Percentiles rank a stretch among this genome's conserved stretches.
These are phyloP conservation scores for Ustilago cynodontis DNA, from an alignment of 1,284 basidiomycete genomes.

Conservation along the genomic window DNA sequence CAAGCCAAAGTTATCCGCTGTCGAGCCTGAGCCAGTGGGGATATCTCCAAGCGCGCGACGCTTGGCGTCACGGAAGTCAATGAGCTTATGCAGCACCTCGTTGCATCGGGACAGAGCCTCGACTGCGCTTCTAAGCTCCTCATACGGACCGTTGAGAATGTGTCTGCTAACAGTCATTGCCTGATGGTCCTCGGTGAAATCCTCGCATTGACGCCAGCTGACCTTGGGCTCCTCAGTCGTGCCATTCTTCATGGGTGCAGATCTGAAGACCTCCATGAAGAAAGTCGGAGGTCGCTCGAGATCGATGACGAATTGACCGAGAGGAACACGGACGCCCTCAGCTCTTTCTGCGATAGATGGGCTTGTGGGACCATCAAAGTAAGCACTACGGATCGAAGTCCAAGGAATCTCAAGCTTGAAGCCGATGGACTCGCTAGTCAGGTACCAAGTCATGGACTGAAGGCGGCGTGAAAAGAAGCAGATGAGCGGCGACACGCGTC, in stretches of 20 bases:
- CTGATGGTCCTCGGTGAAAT: slow-evolving; percentile 63
- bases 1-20: slow-evolving; percentile 46
- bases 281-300: slow-evolving; percentile 59
- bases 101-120: slow-evolving; percentile 37
- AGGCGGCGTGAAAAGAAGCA: slow-evolving; percentile 61
- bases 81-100: slow-evolving; percentile 32
- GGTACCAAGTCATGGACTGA: slow-evolving; percentile 56
- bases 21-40: slow-evolving; percentile 29
- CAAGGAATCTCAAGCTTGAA: slow-evolving; percentile 63
- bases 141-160: slow-evolving; percentile 58
- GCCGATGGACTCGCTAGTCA: slow-evolving; percentile 59
- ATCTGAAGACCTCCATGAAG: slow-evolving; percentile 64
- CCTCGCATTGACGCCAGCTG: slow-evolving; percentile 63
- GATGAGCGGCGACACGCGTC: slow-evolving; percentile 59
- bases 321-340: slow-evolving; percentile 50
- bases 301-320: slow-evolving; percentile 55
- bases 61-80: slow-evolving; percentile 34
- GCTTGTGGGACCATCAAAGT: slow-evolving; percentile 41
- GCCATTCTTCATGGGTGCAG: slow-evolving; percentile 33
- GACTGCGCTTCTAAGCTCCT: slow-evolving; percentile 52
- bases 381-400: slow-evolving; percentile 43
- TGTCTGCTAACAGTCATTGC: slow-evolving; percentile 53
- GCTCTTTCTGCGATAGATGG: slow-evolving; percentile 50
- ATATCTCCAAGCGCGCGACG: slow-evolving; percentile 27
- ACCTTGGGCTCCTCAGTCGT: slow-evolving; percentile 32